Base-by-base conservation (phyloP, 2,329 filamentous ascomycete species). In the Cordyceps tenuipes region DNA sequence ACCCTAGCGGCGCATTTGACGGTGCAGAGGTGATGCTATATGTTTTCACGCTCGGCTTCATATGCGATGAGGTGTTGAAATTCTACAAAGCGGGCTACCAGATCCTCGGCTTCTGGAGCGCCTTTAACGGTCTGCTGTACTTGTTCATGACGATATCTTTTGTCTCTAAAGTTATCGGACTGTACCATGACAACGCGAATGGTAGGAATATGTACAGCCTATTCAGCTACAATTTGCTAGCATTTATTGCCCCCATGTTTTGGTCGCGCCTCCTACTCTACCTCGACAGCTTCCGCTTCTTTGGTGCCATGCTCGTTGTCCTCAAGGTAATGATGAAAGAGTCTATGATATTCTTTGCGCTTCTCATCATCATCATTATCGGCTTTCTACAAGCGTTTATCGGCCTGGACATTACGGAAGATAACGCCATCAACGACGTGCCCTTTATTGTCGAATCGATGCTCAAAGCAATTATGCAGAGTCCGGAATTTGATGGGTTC, bases 261-360 rank as follows among this genome's bases (percentile, higher is more conserved):
- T 99, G 94, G 93, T 89, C 87, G 69, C 88, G 94, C 5, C 80
- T 99, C 62, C 76, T 99, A 63, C 83, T 99, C 7, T 99, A 97
- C 70, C 83, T 99, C 19, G 94, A 99, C 73, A 90, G 89, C 39
- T 84, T 96, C 80, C 86, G 90, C 59, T 99, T 99, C 79, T 99
- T 99, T 68, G 94, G 94, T 26, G 91, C 93, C 54, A 99, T 99
- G 94, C 83, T 99, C 1, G 93, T 99, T 2, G 92, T 99, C 2
- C 79, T 99, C 49, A 96, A 97, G 72, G 89, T 92, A 56, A 92
- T 93, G 89, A 92, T 93, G 88, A 91, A 90, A 69, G 89, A 93
- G 73, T 95, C 90, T 0, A 79, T 97, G 66, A 97, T 97, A 64
- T 99, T 99, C 79, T 99, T 99, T 69, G 91, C 92, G 1, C 80